Evolutionary conservation across 371 early-diverging fungal genomes (phyloP).

Genomic region (Mortierella sp.): DNA sequence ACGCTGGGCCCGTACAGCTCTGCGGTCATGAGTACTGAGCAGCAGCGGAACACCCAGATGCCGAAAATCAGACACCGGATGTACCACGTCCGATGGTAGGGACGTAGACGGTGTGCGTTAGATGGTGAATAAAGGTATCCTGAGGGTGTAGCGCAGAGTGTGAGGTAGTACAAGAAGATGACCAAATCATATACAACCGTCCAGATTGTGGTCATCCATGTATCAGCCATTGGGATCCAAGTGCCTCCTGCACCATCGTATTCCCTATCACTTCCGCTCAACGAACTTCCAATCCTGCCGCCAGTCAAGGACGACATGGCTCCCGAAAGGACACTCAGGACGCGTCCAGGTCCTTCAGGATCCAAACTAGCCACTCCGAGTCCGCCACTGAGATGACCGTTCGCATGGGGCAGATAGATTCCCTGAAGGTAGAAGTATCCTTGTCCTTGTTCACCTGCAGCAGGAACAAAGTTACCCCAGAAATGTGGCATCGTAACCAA

Average conservation of each 20-base stretch:
- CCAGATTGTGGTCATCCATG: slow-evolving; percentile 77
- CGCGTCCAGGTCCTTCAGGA: slow-evolving; percentile 33
- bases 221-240: slow-evolving; percentile 89
- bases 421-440: slow-evolving; percentile 76
- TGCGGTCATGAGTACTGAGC: slow-evolving; percentile 50
- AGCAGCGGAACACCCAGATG: slow-evolving; percentile 55
- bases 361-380: slow-evolving; percentile 40
- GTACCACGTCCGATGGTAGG: slow-evolving; percentile 57
- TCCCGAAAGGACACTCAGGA: slow-evolving; percentile 31
- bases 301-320: slow-evolving; percentile 42
- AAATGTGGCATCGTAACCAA: slow-evolving; percentile 67
- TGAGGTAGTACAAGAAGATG: slow-evolving; percentile 61
- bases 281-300: slow-evolving; percentile 5
- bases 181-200: slow-evolving; percentile 63
- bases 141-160: slow-evolving; percentile 52
- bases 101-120: slow-evolving; percentile 48
- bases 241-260: slow-evolving; percentile 48
- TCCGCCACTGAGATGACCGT: slow-evolving; percentile 43
- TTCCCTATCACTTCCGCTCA: background rate
- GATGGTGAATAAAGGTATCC: slow-evolving; percentile 54
- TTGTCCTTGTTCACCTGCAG: slow-evolving; percentile 61
- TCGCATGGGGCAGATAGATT: slow-evolving; percentile 57
- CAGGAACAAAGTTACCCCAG: slow-evolving; percentile 69
- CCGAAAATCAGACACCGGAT: slow-evolving; percentile 52
- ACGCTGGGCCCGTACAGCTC: slow-evolving; percentile 53